Conservation (phyloP, 306 rosid species). For the Malus domestica region ASM211411v1 NC_041796.1:28502001-28502500, state of each 20-base stretch:
- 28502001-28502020: slow-evolving; percentile 57
- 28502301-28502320: not conserved
- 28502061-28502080: not conserved
- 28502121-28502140: not conserved
- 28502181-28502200: too few species aligned
- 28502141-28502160: not conserved
- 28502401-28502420: slow-evolving; percentile 4
- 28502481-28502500: slow-evolving; percentile 13
- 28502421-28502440: slow-evolving; percentile 14
- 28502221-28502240: not conserved
- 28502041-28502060: too few species aligned
- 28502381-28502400: slow-evolving; percentile 17
- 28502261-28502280: slow-evolving; percentile 8
- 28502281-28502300: not conserved
- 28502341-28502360: slow-evolving; percentile 6
- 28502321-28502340: not conserved
- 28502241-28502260: not conserved
- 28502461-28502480: not conserved
- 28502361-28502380: not conserved
- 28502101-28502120: not conserved
- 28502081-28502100: not conserved
- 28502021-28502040: not conserved
- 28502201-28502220: not conserved
- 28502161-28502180: too few species aligned
- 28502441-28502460: slow-evolving; percentile 14